Conservation (phyloP, 768 basidiomycete species). For the Rhodotorula babjevae region DNA sequence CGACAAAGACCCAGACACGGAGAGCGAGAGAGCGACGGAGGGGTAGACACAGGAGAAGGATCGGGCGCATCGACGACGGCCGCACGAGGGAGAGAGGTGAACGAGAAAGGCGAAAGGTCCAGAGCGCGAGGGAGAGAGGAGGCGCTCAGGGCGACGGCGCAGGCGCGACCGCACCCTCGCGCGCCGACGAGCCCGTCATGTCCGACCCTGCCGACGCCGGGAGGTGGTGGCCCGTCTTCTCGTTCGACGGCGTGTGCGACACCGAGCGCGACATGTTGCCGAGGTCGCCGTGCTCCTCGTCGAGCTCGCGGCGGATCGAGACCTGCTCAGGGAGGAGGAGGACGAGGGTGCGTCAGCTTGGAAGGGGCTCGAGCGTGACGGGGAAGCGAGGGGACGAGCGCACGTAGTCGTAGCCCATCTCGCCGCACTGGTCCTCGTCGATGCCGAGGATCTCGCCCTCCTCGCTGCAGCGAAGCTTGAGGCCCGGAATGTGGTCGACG, state of each 20-base stretch:
- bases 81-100: too few species aligned
- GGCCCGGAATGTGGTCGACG: constrained; percentile 53
- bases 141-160: not conserved
- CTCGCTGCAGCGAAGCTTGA: constrained; percentile 58
- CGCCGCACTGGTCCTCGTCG: constrained; percentile 84
- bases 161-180: constrained; percentile 12
- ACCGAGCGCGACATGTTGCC: constrained; percentile 6
- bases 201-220: not conserved
- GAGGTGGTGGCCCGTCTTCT: constrained; percentile 14
- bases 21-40: too few species aligned
- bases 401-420: constrained; percentile 46
- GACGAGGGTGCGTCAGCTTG: not conserved
- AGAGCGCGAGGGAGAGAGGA: not conserved
- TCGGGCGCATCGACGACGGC: too few species aligned
- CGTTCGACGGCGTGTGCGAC: constrained; percentile 20
- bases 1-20: too few species aligned
- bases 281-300: constrained; percentile 23
- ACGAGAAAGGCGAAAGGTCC: too few species aligned
- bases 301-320: constrained; percentile 36
- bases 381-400: not conserved
- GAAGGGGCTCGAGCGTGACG: not conserved
- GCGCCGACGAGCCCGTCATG: constrained; percentile 19
- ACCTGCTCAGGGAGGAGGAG: constrained; percentile 9
- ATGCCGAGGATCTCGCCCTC: constrained; percentile 64
- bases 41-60: too few species aligned